Evolutionary conservation across 257 asterid species (phyloP).

Genomic region (Capsicum pubescens): DNA sequence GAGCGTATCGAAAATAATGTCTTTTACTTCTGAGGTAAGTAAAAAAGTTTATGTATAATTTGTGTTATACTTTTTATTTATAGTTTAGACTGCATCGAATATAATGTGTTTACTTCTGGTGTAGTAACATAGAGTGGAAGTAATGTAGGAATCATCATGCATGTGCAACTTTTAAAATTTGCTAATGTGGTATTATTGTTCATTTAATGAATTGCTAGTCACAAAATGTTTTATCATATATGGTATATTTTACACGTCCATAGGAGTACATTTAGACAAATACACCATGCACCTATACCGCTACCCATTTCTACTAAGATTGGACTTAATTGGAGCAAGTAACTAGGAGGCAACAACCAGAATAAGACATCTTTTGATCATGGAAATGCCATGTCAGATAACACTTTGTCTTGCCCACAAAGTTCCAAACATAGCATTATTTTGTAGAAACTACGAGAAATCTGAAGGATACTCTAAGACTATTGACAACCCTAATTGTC

Average conservation of each 20-base stretch:
- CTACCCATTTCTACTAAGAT: neutral
- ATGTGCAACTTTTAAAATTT: neutral
- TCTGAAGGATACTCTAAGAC: neutral
- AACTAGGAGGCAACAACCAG: conserved; percentile 8
- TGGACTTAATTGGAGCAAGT: neutral
- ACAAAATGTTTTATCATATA: neutral
- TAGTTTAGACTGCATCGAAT: too few species aligned
- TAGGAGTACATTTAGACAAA: neutral
- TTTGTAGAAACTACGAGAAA: neutral
- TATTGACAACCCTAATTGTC: neutral
- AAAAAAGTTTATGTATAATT: too few species aligned
- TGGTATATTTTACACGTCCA: neutral
- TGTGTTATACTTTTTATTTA: too few species aligned
- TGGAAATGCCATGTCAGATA: neutral
- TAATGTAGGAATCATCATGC: neutral
- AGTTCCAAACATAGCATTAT: neutral
- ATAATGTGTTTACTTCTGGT: too few species aligned
- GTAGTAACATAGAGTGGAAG: neutral
- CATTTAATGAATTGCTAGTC: neutral
- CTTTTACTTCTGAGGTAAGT: too few species aligned
- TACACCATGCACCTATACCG: neutral
- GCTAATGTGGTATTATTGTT: neutral
- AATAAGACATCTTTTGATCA: neutral
- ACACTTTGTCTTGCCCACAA: neutral
- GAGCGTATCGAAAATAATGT: too few species aligned